These are phyloP conservation scores for Allium fistulosum DNA, from an alignment of 106 monocot species.

Conservation along the genomic window DNA sequence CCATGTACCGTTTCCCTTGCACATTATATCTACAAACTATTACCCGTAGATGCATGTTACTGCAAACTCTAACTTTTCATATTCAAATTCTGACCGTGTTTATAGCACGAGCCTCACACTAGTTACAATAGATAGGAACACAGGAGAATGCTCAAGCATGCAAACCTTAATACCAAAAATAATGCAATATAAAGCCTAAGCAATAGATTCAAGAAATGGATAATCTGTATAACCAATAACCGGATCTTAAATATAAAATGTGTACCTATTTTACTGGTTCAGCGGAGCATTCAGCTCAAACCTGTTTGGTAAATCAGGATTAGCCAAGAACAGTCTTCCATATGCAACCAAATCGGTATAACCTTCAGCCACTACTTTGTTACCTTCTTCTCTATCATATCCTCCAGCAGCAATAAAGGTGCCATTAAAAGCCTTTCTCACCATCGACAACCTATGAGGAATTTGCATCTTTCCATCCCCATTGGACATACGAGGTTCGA, in stretches of 20 bases:
- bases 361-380: constrained; percentile 10
- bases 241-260: constrained; percentile 15
- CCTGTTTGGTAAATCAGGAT: constrained; percentile 20
- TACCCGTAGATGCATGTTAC: too few relatives aligned
- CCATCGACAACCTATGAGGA: constrained; percentile 5
- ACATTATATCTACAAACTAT: too few relatives aligned
- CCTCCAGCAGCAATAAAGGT: constrained; percentile 25
- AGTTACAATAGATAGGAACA: too few relatives aligned
- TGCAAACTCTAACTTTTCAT: too few relatives aligned
- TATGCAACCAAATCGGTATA: constrained; percentile 29
- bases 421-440: constrained; percentile 24
- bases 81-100: too few relatives aligned
- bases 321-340: constrained; percentile 27
- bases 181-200: too few relatives aligned
- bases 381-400: constrained; percentile 30
- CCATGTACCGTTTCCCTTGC: too few relatives aligned
- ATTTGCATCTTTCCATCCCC: constrained; percentile 6
- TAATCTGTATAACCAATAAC: constrained; percentile 33
- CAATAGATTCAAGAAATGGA: constrained; percentile 20
- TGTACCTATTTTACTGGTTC: constrained; percentile 18
- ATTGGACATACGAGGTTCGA: constrained; percentile 24
- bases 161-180: too few relatives aligned
- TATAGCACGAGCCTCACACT: too few relatives aligned
- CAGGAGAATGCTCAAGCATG: too few relatives aligned
- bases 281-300: constrained; percentile 22